These are phyloP conservation scores for Dalbergia cultrata DNA, from an alignment of 306 rosid genomes.

Conservation along the genomic window DNA sequence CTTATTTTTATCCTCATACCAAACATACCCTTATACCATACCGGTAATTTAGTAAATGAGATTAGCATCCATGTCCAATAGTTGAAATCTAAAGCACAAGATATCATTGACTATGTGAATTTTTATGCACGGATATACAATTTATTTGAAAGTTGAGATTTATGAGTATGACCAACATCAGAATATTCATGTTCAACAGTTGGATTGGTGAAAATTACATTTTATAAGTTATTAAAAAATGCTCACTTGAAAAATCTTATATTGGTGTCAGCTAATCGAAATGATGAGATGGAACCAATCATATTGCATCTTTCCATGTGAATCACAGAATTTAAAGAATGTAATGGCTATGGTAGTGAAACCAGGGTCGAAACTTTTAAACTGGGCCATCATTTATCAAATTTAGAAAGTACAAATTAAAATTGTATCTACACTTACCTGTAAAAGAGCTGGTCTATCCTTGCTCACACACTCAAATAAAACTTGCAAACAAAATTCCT, in stretches of 20 bases:
- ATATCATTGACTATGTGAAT: neutral
- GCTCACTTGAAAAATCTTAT: neutral
- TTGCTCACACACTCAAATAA: conserved; percentile 98
- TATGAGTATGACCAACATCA: conserved; percentile 11
- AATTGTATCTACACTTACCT: conserved; percentile 59
- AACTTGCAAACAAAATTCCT: conserved; percentile 99
- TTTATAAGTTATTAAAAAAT: neutral
- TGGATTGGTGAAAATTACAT: neutral
- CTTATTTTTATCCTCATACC: too few relatives aligned
- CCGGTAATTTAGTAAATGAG: conserved; percentile 3
- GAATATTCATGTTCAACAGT: neutral
- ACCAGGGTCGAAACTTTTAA: conserved; percentile 16
- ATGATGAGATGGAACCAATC: conserved; percentile 12
- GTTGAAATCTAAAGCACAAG: neutral
- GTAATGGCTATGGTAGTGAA: conserved; percentile 8
- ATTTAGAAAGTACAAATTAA: conserved; percentile 35
- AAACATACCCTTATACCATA: neutral
- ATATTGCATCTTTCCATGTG: neutral
- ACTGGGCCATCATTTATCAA: conserved; percentile 16
- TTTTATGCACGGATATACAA: neutral
- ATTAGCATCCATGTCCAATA: neutral
- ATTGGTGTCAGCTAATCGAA: conserved; percentile 8
- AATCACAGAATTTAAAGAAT: conserved; percentile 9
- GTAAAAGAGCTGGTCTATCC: conserved; percentile 96
- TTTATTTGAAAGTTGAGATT: neutral